Evolutionary conservation across 1,284 basidiomycete species (phyloP), one percentile per base, ranked within the genome.

Genomic region (Sparassis latifolia): DNA sequence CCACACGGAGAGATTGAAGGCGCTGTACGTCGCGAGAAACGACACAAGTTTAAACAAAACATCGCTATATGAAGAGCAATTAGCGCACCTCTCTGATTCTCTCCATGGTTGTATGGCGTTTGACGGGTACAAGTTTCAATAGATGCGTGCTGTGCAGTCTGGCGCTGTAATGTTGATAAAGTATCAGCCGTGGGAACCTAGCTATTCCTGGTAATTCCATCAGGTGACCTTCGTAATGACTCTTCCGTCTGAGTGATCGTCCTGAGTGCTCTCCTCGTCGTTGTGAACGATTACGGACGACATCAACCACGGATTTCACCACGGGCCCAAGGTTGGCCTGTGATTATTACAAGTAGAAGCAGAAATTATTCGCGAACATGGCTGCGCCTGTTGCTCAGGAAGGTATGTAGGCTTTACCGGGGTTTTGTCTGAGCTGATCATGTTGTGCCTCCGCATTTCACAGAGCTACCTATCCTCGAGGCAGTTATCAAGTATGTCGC

Each of bases 381-480:
- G 65, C 78, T 66, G 75, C 75, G 47, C 76, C 82, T 50, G 84
- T 89, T 51, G 78, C 85, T 52, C 86, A 89, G 60, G 85, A 89
- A 77, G 86, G 86, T 84, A 56, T 54, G 72, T 68, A 54, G 55
- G 50, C 45, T 58, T 55, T 55, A 48, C 54, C 55, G 52, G 58
- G 39, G 55, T 59, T 50, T 58, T 48, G 52, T 42, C 38, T 48
- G 49, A 51, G 53, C 55, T 62, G 55, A 61, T 61, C 64, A 54
- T 52, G 51, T 58, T 50, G 52, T 48, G 51, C 40, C 6, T 62
- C 64, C 52, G 54, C 58, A 54, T 66, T 56, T 49, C 52, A 52
- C 63, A 89, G 86, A 98, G 77, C 78, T 96, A 57, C 87, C 92
- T 53, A 94, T 99, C 67, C 86, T 99, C 63, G 96, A 98, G 75